Base-by-base conservation (phyloP, 1,139 yeast genomes). In the Wickerhamiella infanticola region DNA sequence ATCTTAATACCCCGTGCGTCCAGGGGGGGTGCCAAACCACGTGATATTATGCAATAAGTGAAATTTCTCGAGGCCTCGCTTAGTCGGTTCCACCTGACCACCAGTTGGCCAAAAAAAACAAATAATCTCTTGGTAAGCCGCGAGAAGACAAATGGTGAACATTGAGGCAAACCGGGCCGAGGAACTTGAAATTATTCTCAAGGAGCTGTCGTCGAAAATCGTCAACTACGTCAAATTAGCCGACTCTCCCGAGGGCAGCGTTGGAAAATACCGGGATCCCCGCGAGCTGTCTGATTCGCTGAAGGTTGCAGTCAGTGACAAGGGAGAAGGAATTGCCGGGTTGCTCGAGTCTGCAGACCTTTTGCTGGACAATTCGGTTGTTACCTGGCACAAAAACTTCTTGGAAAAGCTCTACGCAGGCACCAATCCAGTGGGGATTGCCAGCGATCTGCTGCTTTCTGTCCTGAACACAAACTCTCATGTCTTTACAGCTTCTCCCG, bases 381-480 rank as follows among this genome's bases (percentile, higher is more conserved):
- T 79, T 48, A 84, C 94, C 0, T 84, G 94, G 94, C 81, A 80
- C 57, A 81, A 83, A 0, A 94, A 94, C 1, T 84, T 84, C 56
- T 63, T 84, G 65, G 95, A 84, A 61, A 84, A 84, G 61, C 66
- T 84, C 49, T 84, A 83, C 56, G 94, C 94, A 1, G 75, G 85
- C 29, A 82, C 84, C 39, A 83, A 83, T 59, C 90, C 94, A 1
- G 79, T 82, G 43, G 95, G 95, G 3, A 76, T 84, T 5, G 70
- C 84, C 5, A 70, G 85, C 1, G 95, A 84, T 59, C 53, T 84
- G 45, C 62, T 84, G 5, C 66, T 84, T 47, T 77, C 85, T 39
- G 66, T 81, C 11, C 67, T 84, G 49, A 84, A 84, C 63, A 84
- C 95, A 11, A 84, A 84, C 61, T 77, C 88, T 2, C 94, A 84